phyloP scores from a whole-genome alignment of 257 asterid species.

The Solanum sejunctum region DNA sequence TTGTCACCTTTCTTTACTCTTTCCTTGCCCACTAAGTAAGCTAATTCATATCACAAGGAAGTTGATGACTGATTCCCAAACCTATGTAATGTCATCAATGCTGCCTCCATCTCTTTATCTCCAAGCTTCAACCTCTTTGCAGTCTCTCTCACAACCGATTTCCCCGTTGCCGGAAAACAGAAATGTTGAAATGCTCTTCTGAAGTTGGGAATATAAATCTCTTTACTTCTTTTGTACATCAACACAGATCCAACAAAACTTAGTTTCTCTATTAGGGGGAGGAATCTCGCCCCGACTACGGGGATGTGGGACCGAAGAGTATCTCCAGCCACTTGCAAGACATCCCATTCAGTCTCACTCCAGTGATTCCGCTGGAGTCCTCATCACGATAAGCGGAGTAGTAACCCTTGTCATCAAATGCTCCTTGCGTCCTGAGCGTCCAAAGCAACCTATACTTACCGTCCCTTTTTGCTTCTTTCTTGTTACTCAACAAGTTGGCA shows the following conservation, averaged over 20 bases:
- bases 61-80: slow-evolving; percentile 53
- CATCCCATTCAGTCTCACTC: slow-evolving; percentile 47
- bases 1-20: slow-evolving; percentile 50
- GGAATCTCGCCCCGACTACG: slow-evolving; percentile 37
- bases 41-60: slow-evolving; percentile 63
- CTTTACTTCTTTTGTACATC: slow-evolving; percentile 28
- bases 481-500: slow-evolving; percentile 48
- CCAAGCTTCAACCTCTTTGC: slow-evolving; percentile 16
- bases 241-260: slow-evolving; percentile 21
- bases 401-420: slow-evolving; percentile 55
- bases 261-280: slow-evolving; percentile 43
- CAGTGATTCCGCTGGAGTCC: slow-evolving; percentile 64
- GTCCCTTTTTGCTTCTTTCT: slow-evolving; percentile 9
- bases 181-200: slow-evolving; percentile 60
- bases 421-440: slow-evolving; percentile 50
- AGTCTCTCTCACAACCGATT: slow-evolving; percentile 53
- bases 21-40: slow-evolving; percentile 59
- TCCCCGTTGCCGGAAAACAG: slow-evolving; percentile 69
- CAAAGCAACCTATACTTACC: slow-evolving; percentile 49
- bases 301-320: slow-evolving; percentile 46
- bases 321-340: slow-evolving; percentile 65
- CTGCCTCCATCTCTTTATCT: slow-evolving; percentile 27
- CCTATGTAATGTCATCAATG: slow-evolving; percentile 50
- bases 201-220: slow-evolving; percentile 59
- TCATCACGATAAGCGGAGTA: slow-evolving; percentile 58